Base-by-base conservation (phyloP, 768 basidiomycete species). In the Hirschioporus abietinus region DNA sequence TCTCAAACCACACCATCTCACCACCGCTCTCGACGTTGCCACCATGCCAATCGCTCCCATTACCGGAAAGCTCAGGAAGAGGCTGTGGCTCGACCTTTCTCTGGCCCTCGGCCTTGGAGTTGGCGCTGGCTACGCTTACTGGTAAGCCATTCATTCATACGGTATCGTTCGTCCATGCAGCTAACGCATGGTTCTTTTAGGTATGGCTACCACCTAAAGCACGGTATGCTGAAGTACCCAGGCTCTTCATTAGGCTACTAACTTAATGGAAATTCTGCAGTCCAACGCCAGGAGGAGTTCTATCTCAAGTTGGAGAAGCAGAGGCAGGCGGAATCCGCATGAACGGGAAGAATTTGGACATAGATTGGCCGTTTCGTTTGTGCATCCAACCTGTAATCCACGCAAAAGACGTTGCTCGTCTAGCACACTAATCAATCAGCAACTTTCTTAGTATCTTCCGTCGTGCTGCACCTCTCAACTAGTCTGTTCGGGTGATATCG, bases 51-150 rank as follows among this genome's bases (percentile, higher is more conserved):
- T 96, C 76, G 89, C 92, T 68, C 94, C 95, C 72, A 95, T 96
- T 78, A 91, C 91, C 64, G 95, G 95, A 76, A 94, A 87, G 81
- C 91, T 96, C 80, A 91, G 95, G 81, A 96, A 96, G 80, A 84
- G 88, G 73, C 87, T 96, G 78, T 92, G 92, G 87, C 86, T 93
- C 69, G 95, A 97, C 75, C 72, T 96, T 69, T 82, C 86, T 61
- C 81, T 86, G 72, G 84, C 86, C 52, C 75, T 96, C 59, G 94
- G 92, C 71, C 85, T 96, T 64, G 95, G 94, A 27, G 70, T 89
- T 65, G 81, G 86, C 62, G 81, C 84, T 12, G 94, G 86, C 35
- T 96, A 93, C 73, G 84, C 84, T 1, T 97, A 85, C 81, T 97
- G 95, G 95, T 95, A 68, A 71, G 91, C 83, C 60, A 25, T 35